Percentiles rank a stretch among this genome's conserved stretches.
phyloP scores from a whole-genome alignment of 257 asterid genomes.

The Jasminum sambac region DNA sequence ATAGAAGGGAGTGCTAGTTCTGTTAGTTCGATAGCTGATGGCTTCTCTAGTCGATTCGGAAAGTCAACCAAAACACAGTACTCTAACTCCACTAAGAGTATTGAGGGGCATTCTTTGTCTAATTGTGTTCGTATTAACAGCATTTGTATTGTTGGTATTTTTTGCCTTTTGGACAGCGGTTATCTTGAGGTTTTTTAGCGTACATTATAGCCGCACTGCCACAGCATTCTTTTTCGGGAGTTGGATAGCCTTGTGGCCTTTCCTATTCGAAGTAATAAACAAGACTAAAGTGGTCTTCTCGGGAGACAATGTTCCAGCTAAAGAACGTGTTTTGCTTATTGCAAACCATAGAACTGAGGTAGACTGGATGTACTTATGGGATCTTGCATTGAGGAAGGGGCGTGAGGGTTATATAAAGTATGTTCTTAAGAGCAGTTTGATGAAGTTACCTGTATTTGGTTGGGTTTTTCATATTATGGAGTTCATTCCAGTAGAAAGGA shows the following conservation, averaged over 20 bases:
- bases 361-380: conserved; percentile 98
- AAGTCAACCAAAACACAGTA: conserved; percentile 47
- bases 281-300: conserved; percentile 74
- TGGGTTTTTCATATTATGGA: conserved; percentile 86
- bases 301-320: conserved; percentile 66
- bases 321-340: conserved; percentile 66
- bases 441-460: conserved; percentile 85
- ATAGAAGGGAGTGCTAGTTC: background rate
- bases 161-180: conserved; percentile 67
- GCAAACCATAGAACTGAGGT: conserved; percentile 93
- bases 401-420: conserved; percentile 67
- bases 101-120: conserved; percentile 69
- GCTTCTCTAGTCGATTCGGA: conserved; percentile 34
- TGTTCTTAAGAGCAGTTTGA: conserved; percentile 80
- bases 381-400: conserved; percentile 79
- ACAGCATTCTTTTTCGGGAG: conserved; percentile 69
- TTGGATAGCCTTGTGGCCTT: conserved; percentile 95
- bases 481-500: conserved; percentile 85
- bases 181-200: conserved; percentile 53
- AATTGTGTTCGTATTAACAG: conserved; percentile 54
- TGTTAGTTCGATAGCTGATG: conserved; percentile 30
- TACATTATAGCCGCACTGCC: conserved; percentile 61
- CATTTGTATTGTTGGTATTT: conserved; percentile 67
- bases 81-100: conserved; percentile 50
- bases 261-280: conserved; percentile 75